Evolutionary conservation across 768 basidiomycete genomes (phyloP).

Genomic region (Mycena albidolilacea): DNA sequence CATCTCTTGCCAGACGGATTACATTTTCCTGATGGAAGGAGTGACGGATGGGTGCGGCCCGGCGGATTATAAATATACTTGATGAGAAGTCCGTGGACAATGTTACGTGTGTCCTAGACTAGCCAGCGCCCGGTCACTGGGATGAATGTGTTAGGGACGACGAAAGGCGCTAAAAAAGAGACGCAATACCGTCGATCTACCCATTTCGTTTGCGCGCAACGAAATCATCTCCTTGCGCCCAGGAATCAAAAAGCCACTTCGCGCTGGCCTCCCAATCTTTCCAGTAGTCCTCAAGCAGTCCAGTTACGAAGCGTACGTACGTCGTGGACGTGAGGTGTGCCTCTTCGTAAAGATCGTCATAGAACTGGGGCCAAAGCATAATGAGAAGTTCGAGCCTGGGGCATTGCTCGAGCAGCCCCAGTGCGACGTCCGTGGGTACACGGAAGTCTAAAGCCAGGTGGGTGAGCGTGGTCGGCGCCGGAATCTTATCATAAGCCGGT

Average conservation of each 20-base stretch:
- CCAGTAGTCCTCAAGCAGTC: not conserved
- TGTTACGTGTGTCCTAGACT: not conserved
- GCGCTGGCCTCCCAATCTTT: not conserved
- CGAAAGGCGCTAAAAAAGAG: not conserved
- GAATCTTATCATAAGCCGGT: not conserved
- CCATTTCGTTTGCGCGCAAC: not conserved
- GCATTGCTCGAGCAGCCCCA: not conserved
- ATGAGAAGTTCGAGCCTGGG: not conserved
- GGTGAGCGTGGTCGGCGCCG: not conserved
- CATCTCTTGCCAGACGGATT: no score
- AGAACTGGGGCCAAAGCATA: not conserved
- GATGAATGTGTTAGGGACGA: not conserved
- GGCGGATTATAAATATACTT: no score
- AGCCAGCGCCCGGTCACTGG: not conserved
- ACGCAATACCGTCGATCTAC: not conserved
- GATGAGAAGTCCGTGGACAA: not conserved
- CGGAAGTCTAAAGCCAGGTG: not conserved
- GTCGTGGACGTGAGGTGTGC: not conserved
- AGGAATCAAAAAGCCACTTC: not conserved
- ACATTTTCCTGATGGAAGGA: no score
- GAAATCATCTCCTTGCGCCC: conserved; percentile 6
- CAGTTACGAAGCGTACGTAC: conserved; percentile 7
- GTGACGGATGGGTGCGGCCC: no score
- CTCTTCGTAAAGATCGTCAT: not conserved
- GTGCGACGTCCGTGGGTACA: not conserved